Percentiles rank a stretch among this genome's conserved stretches.
Conservation (phyloP, 345 rosid species). For the Bruguiera parviflora region DNA sequence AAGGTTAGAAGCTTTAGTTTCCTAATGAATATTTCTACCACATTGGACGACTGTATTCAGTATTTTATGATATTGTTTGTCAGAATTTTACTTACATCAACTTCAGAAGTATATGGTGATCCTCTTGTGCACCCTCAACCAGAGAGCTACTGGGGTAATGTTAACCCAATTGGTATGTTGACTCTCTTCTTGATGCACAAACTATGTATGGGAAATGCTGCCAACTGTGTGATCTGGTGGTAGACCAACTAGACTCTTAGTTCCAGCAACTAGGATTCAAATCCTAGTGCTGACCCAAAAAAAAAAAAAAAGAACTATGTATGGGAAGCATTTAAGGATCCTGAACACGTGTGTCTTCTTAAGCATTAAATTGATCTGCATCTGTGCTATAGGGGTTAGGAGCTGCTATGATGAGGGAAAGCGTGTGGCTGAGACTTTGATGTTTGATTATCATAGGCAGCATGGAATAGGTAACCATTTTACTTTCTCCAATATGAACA, state of each 20-base stretch:
- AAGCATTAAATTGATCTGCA: not conserved
- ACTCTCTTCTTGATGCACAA: not conserved
- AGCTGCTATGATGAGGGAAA: constrained; percentile 99
- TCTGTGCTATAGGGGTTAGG: constrained; percentile 56
- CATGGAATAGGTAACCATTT: constrained; percentile 70
- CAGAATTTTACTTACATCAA: constrained; percentile 94
- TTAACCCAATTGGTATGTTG: constrained; percentile 81
- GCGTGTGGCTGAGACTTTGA: constrained; percentile 96
- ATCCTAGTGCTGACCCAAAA: no score
- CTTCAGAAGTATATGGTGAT: constrained; percentile 97
- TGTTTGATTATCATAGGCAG: constrained; percentile 98
- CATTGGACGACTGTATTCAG: not conserved
- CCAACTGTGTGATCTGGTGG: no score
- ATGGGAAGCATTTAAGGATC: no score
- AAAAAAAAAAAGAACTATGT: no score
- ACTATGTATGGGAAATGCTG: no score
- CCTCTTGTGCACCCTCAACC: constrained; percentile 92
- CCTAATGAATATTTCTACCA: not conserved
- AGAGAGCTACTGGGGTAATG: constrained; percentile 96
- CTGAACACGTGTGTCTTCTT: not conserved
- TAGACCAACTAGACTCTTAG: no score
- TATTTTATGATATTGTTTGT: constrained; percentile 6
- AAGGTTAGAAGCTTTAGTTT: constrained; percentile 41
- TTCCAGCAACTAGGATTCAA: no score
- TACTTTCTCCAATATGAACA: constrained; percentile 3